Evolutionary conservation across 306 rosid genomes (phyloP), one percentile per base, ranked within the genome.

Genomic region (Prunus dulcis): DNA sequence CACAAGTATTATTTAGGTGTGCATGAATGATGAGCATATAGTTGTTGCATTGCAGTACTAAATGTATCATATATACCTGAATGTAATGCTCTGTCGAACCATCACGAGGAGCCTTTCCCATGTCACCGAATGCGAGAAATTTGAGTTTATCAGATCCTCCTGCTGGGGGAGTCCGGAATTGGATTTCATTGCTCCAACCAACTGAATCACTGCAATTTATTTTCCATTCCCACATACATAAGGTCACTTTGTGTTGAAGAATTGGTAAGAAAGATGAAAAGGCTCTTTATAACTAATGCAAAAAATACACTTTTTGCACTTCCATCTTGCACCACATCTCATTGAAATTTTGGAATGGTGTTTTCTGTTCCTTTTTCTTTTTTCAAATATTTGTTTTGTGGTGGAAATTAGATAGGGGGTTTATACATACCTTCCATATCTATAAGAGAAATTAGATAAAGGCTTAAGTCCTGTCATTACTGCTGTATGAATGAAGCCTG

Each of bases 91-190:
- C 96, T 20, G 75, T 43, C 6, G 97, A 87, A 75, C 82, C 68
- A 76, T 94, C 98, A 12, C 81, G 89, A 60, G 98, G 97, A 71
- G 97, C 87, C 78, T 94, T 94, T 28, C 98, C 98, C 98, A 94
- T 90, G 46, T 94, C 97, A 32, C 97, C 97, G 65, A 47, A 91
- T 74, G 96, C 84, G 18, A 94, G 57, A 80, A 94, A 94, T 43
- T 27, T 88, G 64, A 91, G 75, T 61, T 91, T 91, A 30, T 83
- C 84, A 17, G 89, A 82, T 64, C 90, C 98, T 69, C 93, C 97
- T 4, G 89, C 91, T 2, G 98, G 96, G 0, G 98, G 98, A 56
- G 96, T 89, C 38, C 79, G 65, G 71, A 90, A 86, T 61, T 86
- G 76, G 62, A 83, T 85, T 80, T 78, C 76, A 57, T 85, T 76